Percentiles rank a stretch among this genome's conserved stretches.
Conservation (phyloP, 306 rosid species). For the Casuarina cunninghamiana region DNA sequence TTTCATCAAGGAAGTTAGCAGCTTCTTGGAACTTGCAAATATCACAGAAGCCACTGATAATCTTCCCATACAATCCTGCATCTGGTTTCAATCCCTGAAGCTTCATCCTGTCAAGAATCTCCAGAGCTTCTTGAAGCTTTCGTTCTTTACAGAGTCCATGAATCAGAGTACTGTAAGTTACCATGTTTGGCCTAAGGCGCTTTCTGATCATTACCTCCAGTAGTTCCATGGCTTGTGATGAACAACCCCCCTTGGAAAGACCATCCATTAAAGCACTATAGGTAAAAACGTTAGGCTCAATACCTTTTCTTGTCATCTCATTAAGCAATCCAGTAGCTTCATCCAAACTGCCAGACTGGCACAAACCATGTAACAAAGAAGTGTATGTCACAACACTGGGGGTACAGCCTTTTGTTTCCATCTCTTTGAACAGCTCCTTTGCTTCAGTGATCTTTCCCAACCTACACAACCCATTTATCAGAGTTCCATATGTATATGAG, state of each 20-base stretch:
- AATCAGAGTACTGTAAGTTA: constrained; percentile 75
- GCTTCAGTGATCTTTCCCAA: constrained; percentile 65
- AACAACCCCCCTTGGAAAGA: constrained; percentile 71
- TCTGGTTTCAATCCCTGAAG: constrained; percentile 86
- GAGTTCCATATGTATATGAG: constrained; percentile 88
- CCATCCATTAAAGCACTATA: constrained; percentile 82
- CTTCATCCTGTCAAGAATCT: constrained; percentile 91
- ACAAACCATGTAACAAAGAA: constrained; percentile 77
- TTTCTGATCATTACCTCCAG: constrained; percentile 61
- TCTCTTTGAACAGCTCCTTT: constrained; percentile 67
- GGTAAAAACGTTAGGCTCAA: constrained; percentile 81
- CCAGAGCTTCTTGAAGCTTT: constrained; percentile 65
- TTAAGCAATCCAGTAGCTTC: constrained; percentile 65
- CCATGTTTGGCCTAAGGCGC: constrained; percentile 58
- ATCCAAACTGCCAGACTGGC: constrained; percentile 57
- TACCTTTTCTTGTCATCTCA: constrained; percentile 60
- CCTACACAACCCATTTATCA: constrained; percentile 75
- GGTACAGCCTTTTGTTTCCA: constrained; percentile 55
- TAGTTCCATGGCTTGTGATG: constrained; percentile 63
- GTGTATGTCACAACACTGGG: constrained; percentile 83
- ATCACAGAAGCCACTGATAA: constrained; percentile 65
- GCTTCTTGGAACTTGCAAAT: constrained; percentile 64
- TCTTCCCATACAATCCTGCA: constrained; percentile 76
- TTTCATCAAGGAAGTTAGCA: constrained; percentile 89
- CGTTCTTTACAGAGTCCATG: constrained; percentile 79